These are phyloP conservation scores for Dianthus caryophyllus DNA, from an alignment of 148 eudicot species.

Conservation along the genomic window DNA sequence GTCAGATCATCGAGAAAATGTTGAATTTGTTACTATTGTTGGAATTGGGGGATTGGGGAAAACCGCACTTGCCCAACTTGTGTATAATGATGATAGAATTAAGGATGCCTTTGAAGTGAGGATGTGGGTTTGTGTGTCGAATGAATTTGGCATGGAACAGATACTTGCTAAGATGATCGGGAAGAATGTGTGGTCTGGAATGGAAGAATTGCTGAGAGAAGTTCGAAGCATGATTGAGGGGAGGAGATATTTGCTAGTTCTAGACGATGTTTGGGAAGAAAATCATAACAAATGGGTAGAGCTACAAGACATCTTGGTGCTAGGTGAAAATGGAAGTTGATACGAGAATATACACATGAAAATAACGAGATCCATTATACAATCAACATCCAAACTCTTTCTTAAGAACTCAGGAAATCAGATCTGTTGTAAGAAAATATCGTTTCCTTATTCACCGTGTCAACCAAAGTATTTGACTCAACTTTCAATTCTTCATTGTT, in stretches of 20 bases:
- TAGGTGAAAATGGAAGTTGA: constrained; percentile 15
- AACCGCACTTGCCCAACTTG: constrained; percentile 25
- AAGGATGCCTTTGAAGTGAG: constrained; percentile 1
- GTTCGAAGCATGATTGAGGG: constrained; percentile 8
- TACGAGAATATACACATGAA: no score
- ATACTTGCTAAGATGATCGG: constrained; percentile 14
- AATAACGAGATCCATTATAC: no score
- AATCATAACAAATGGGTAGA: constrained; percentile 13
- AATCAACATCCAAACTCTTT: no score
- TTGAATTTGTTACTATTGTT: constrained; percentile 17
- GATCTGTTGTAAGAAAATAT: no score
- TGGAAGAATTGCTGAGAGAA: constrained; percentile 17
- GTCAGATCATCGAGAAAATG: background rate
- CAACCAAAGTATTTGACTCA: no score
- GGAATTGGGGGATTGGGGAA: constrained; percentile 25
- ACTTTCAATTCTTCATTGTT: no score
- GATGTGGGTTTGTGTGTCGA: constrained; percentile 25
- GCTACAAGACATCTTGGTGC: constrained; percentile 1
- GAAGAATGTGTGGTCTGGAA: background rate
- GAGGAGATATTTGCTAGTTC: constrained; percentile 20
- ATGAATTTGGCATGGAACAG: constrained; percentile 11
- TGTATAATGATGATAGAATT: constrained; percentile 14
- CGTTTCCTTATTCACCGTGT: no score
- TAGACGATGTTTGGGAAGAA: constrained; percentile 26
- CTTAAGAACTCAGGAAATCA: no score